Evolutionary conservation across 2,329 filamentous ascomycete species (phyloP).

Genomic region (Trichoderma breve): DNA sequence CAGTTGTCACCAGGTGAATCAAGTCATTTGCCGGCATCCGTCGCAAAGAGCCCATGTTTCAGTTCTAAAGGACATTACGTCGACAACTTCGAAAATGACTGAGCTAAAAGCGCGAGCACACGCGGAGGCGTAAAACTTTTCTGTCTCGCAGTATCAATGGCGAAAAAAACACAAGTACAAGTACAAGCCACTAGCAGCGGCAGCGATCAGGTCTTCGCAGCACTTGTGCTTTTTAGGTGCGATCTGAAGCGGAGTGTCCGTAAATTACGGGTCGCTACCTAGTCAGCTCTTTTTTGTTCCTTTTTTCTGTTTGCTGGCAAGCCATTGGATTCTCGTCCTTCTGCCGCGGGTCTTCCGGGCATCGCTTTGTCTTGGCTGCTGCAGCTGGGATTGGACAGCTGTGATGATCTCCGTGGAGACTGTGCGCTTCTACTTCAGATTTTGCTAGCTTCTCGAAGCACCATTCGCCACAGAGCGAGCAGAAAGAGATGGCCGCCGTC

Average conservation of each 20-base stretch:
- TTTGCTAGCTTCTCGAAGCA: neutral
- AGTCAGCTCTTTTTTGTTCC: neutral
- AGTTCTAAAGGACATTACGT: neutral
- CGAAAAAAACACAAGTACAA: neutral
- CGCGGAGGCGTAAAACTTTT: neutral
- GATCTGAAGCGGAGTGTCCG: constrained; percentile 13
- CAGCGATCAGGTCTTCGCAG: constrained; percentile 5
- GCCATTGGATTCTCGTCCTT: neutral
- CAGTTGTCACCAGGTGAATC: neutral
- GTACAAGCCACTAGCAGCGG: neutral
- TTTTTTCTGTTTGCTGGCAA: neutral
- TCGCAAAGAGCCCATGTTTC: neutral
- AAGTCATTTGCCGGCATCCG: neutral
- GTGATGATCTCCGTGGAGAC: neutral
- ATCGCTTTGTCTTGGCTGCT: neutral
- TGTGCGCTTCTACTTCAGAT: neutral
- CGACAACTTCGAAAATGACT: neutral
- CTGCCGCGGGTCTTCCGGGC: neutral
- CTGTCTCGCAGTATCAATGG: neutral
- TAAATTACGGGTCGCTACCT: constrained; percentile 6
- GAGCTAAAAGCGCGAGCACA: neutral
- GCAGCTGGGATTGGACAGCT: constrained; percentile 8
- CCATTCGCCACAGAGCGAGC: neutral
- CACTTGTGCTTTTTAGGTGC: constrained; percentile 3
- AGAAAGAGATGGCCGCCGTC: neutral